Base-by-base conservation (phyloP, 192 early-diverging fungal genomes). In the Backusella parvicylindrica region DNA sequence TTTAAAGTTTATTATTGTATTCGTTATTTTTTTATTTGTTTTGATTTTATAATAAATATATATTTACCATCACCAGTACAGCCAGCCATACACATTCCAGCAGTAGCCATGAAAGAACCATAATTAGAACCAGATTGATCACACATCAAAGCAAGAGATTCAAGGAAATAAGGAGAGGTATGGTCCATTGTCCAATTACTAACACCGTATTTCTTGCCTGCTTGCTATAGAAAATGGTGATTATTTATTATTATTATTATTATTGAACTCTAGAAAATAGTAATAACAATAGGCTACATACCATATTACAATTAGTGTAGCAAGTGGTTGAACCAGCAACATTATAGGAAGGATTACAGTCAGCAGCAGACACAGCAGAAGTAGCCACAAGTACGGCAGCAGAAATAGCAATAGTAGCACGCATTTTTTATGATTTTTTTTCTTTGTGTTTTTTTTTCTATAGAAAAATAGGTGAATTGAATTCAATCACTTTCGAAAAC, bases 301-400 rank as follows among this genome's bases (percentile, higher is more conserved):
- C 82, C 38, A 41, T 3, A 37, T 75, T 73, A 72, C 82, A 83
- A 11, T 37, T 38, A 13, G 68, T 43, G 28, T 79, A 75, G 35
- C 82, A 84, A 11, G 63, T 2, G 31, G 73, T 77, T 16, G 74
- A 65, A 28, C 73, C 26, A 33, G 37, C 35, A 41, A 76, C 74
- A 31, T 81, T 72, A 21, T 81, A 84, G 8, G 65, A 28, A 31
- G 80, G 66, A 68, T 76, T 76, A 70, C 64, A 56, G 60, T 50
- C 33, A 15, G 35, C 35, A 43, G 77, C 77, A 53, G 77, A 41
- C 11, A 73, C 67, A 41, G 71, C 60, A 78, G 71, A 43, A 32
- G 72, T 69, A 32, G 68, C 41, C 53, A 60, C 13, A 9, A 60
- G 53, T 2, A 60, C 53, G 40, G 50, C 50, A 41, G 63, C 49